Percentiles rank a stretch among this genome's conserved stretches.
These are phyloP conservation scores for Colletotrichum musae DNA, from an alignment of 2,329 filamentous ascomycete genomes.

Conservation along the genomic window DNA sequence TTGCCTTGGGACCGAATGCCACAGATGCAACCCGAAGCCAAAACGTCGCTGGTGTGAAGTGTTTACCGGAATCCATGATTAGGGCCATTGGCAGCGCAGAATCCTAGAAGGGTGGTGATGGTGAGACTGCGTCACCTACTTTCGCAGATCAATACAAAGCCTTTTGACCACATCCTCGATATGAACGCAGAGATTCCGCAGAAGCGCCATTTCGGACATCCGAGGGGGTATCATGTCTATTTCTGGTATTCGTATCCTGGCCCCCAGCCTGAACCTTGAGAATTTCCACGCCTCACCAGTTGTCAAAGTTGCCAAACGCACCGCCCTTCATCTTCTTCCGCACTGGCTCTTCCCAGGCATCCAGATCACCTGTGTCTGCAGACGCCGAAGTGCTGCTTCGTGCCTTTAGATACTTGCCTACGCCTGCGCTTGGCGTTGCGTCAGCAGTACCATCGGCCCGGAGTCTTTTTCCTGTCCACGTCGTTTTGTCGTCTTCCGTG, in stretches of 20 bases:
- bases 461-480: slow-evolving; percentile 96
- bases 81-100: too few relatives aligned
- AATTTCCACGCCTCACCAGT: slow-evolving; percentile 72
- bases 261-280: neutral
- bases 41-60: slow-evolving; percentile 49
- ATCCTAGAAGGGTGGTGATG: too few relatives aligned
- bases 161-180: too few relatives aligned
- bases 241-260: neutral
- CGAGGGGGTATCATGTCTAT: slow-evolving; percentile 38
- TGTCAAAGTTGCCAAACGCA: slow-evolving; percentile 96
- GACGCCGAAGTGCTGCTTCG: slow-evolving; percentile 57
- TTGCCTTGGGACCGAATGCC: slow-evolving; percentile 46
- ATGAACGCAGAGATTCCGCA: too few relatives aligned
- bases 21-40: slow-evolving; percentile 43
- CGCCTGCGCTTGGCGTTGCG: slow-evolving; percentile 59
- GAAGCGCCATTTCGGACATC: neutral
- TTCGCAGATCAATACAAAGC: too few relatives aligned
- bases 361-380: slow-evolving; percentile 60
- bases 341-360: slow-evolving; percentile 77
- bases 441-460: slow-evolving; percentile 73
- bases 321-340: slow-evolving; percentile 85
- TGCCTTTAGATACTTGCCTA: slow-evolving; percentile 83
- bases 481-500: slow-evolving; percentile 89
- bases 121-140: too few relatives aligned
- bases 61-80: too few relatives aligned